These are phyloP conservation scores for Penicillium verrucosum DNA, from an alignment of 2,329 filamentous ascomycete genomes.

Conservation along the genomic window DNA sequence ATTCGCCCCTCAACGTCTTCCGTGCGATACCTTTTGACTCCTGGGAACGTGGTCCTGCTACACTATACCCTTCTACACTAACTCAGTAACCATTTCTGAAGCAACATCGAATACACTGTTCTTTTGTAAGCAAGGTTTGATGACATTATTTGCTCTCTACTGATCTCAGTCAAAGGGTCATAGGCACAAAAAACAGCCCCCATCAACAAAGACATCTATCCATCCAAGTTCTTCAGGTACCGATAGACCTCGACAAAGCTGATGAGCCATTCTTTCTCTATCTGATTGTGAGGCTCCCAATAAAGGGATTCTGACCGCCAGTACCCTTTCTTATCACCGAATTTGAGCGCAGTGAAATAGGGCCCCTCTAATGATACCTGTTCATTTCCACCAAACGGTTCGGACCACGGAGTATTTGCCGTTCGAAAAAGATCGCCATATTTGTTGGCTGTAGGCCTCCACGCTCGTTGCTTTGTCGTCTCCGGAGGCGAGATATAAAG, in stretches of 20 bases:
- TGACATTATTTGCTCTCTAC: background rate
- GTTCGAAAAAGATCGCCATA: slow-evolving; percentile 7
- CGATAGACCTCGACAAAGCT: slow-evolving; percentile 15
- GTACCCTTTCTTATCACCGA: background rate
- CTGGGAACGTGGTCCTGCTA: background rate
- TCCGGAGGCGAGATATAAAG: background rate
- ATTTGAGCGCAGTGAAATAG: slow-evolving; percentile 1
- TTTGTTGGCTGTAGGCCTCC: background rate
- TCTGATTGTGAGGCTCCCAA: slow-evolving; percentile 14
- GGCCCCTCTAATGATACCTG: background rate
- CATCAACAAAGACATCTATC: background rate
- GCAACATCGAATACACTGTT: background rate
- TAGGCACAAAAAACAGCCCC: background rate
- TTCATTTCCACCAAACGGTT: background rate
- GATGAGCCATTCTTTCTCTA: slow-evolving; percentile 18
- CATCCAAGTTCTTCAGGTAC: background rate
- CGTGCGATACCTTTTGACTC: background rate
- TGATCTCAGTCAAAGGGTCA: background rate
- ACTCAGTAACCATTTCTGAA: background rate
- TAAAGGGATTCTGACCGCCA: background rate
- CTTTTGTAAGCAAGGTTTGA: no score
- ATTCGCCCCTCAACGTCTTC: no score
- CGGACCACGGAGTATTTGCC: slow-evolving; percentile 13
- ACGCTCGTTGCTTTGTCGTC: background rate
- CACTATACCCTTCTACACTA: background rate